Conservation (phyloP, 768 basidiomycete species). For the Tubosaeta sp. region DNA sequence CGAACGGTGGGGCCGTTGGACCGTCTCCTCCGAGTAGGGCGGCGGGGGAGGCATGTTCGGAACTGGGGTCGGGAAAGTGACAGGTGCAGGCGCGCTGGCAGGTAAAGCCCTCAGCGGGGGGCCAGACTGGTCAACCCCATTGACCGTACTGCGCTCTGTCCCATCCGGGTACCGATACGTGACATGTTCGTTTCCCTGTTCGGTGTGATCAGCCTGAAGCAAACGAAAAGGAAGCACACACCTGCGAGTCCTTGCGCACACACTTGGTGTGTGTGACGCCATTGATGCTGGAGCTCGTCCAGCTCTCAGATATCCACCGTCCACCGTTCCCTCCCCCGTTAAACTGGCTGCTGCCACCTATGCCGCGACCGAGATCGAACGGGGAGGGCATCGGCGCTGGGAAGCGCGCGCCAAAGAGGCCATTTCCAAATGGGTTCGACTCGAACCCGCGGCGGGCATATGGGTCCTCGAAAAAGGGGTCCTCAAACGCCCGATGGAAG, state of each 20-base stretch:
- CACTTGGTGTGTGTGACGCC: slow-evolving; percentile 60
- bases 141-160: slow-evolving; percentile 58
- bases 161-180: slow-evolving; percentile 65
- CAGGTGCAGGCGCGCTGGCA: not conserved
- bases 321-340: slow-evolving; percentile 7
- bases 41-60: slow-evolving; percentile 8
- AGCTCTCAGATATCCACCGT: slow-evolving; percentile 54
- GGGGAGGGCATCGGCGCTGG: slow-evolving; percentile 7
- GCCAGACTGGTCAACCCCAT: slow-evolving; percentile 51
- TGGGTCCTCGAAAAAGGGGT: slow-evolving; percentile 34
- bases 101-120: slow-evolving; percentile 13
- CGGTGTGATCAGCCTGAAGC: slow-evolving; percentile 1
- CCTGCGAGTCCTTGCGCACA: slow-evolving; percentile 55
- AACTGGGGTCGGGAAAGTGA: not conserved
- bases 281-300: slow-evolving; percentile 54
- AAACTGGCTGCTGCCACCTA: slow-evolving; percentile 11
- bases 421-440: slow-evolving; percentile 9
- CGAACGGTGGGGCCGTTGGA: slow-evolving; percentile 11
- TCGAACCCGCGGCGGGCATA: slow-evolving; percentile 16
- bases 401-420: slow-evolving; percentile 11
- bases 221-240: slow-evolving; percentile 31
- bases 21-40: slow-evolving; percentile 19
- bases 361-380: slow-evolving; percentile 13
- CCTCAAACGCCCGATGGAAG: slow-evolving; percentile 33
- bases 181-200: slow-evolving; percentile 72